A percentile compares a stretch with the other conserved stretches of the same genome.
Conservation (phyloP, 495 filamentous ascomycete species). For the Copromyces sp. region DNA sequence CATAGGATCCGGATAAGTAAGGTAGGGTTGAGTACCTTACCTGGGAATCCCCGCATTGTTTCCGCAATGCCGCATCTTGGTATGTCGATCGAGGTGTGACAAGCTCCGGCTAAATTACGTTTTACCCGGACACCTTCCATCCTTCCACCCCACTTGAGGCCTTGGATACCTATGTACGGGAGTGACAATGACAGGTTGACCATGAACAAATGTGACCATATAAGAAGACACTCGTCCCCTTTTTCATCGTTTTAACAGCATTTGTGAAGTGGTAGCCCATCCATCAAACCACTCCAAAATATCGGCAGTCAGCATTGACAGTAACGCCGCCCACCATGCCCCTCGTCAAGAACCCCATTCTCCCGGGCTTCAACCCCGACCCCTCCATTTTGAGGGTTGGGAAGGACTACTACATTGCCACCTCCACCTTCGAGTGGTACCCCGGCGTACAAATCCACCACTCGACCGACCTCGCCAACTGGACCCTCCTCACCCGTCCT, state of each 20-base stretch:
- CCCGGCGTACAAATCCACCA: conserved; percentile 51
- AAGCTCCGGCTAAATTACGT: not conserved
- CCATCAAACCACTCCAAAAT: not conserved
- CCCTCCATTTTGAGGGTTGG: conserved; percentile 49
- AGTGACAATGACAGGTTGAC: not conserved
- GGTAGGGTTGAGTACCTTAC: not conserved
- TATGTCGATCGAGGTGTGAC: not conserved
- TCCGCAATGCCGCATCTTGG: not conserved
- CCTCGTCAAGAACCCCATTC: conserved; percentile 44
- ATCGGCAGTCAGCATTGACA: not conserved
- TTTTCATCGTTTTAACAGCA: not conserved
- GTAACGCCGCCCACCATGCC: conserved; percentile 23
- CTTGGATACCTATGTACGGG: not conserved
- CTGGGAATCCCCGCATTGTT: not conserved
- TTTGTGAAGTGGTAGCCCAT: not conserved
- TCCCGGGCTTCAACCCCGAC: conserved; percentile 55
- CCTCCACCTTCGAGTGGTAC: conserved; percentile 54
- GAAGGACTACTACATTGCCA: conserved; percentile 51
- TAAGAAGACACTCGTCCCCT: not conserved
- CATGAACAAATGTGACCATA: not conserved
- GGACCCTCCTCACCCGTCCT: conserved; percentile 49
- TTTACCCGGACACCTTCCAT: not conserved
- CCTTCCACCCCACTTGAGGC: not conserved
- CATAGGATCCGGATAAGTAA: too few species aligned
- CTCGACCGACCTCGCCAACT: conserved; percentile 47